These are phyloP conservation scores for Tetrapisispora namnaoensis DNA, from an alignment of 805 yeast species.

Conservation along the genomic window DNA sequence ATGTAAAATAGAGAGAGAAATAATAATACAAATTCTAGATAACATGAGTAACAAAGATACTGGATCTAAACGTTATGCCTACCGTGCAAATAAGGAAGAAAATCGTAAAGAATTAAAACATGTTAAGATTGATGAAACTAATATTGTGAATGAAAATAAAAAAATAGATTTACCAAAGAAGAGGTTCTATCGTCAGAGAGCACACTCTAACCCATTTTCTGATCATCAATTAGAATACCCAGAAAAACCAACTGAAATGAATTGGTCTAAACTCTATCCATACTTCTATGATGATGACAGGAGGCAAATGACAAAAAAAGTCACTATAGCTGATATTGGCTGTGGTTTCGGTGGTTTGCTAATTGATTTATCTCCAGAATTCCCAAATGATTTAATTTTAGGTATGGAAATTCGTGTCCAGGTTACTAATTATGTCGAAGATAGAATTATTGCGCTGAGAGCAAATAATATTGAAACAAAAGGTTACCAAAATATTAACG, in stretches of 20 bases:
- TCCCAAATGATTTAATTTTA: slow-evolving; percentile 63
- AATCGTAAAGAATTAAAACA: slow-evolving; percentile 39
- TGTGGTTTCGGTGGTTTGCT: slow-evolving; percentile 95
- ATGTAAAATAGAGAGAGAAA: background rate
- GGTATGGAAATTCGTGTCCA: slow-evolving; percentile 99
- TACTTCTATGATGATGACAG: slow-evolving; percentile 34
- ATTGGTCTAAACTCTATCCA: slow-evolving; percentile 77
- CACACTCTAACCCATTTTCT: slow-evolving; percentile 95
- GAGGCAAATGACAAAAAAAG: slow-evolving; percentile 39
- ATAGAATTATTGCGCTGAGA: slow-evolving; percentile 83
- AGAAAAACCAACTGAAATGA: slow-evolving; percentile 67
- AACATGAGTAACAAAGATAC: slow-evolving; percentile 10
- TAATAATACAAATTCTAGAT: no score
- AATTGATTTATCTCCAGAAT: slow-evolving; percentile 66
- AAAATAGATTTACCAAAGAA: slow-evolving; percentile 60
- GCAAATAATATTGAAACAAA: slow-evolving; percentile 27
- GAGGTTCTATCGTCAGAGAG: slow-evolving; percentile 88
- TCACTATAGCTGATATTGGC: slow-evolving; percentile 91
- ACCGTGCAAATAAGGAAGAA: slow-evolving; percentile 40
- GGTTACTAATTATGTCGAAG: slow-evolving; percentile 95
- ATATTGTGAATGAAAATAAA: slow-evolving; percentile 7
- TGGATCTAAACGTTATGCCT: slow-evolving; percentile 30
- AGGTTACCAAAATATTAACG: slow-evolving; percentile 72
- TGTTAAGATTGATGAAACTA: slow-evolving; percentile 34
- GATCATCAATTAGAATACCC: slow-evolving; percentile 93